These are phyloP conservation scores for Linnemannia zychae DNA, from an alignment of 192 early-diverging fungal genomes.

Conservation along the genomic window DNA sequence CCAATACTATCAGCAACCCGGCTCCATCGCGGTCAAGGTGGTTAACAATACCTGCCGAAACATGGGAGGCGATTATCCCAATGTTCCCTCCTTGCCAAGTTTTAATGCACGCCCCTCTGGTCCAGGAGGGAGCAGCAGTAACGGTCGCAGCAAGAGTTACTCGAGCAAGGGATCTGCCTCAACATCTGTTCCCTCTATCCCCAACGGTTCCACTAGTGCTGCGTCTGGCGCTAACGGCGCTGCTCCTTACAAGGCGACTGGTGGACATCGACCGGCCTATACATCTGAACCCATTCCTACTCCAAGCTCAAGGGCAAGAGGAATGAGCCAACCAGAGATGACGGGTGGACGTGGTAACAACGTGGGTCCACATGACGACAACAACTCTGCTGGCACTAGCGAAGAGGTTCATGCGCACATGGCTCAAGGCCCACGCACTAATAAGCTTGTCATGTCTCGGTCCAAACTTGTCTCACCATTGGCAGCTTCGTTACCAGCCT, in stretches of 20 bases:
- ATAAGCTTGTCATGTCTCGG: conserved; percentile 43
- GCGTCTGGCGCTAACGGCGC: background rate
- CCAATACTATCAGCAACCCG: conserved; percentile 48
- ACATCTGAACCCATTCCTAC: conserved; percentile 46
- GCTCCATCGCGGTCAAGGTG: conserved; percentile 36
- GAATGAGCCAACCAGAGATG: conserved; percentile 27
- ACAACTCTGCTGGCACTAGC: background rate
- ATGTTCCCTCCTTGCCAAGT: conserved; percentile 19
- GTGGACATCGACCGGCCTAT: conserved; percentile 5
- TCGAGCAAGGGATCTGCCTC: conserved; percentile 8
- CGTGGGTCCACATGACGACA: background rate
- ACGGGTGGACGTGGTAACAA: background rate
- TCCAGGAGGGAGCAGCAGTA: background rate
- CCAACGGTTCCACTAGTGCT: conserved; percentile 4
- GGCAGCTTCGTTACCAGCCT: background rate
- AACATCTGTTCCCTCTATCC: background rate
- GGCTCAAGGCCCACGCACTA: background rate
- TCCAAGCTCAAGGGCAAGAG: conserved; percentile 24
- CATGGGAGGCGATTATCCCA: conserved; percentile 43
- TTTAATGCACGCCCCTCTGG: conserved; percentile 19
- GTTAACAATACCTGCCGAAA: conserved; percentile 54
- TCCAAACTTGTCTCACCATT: conserved; percentile 39
- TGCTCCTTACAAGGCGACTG: background rate
- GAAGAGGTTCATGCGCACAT: conserved; percentile 1
- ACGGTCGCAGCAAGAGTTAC: conserved; percentile 4